These are phyloP conservation scores for Amauroascus niger DNA, from an alignment of 2,329 filamentous ascomycete genomes.

Conservation along the genomic window DNA sequence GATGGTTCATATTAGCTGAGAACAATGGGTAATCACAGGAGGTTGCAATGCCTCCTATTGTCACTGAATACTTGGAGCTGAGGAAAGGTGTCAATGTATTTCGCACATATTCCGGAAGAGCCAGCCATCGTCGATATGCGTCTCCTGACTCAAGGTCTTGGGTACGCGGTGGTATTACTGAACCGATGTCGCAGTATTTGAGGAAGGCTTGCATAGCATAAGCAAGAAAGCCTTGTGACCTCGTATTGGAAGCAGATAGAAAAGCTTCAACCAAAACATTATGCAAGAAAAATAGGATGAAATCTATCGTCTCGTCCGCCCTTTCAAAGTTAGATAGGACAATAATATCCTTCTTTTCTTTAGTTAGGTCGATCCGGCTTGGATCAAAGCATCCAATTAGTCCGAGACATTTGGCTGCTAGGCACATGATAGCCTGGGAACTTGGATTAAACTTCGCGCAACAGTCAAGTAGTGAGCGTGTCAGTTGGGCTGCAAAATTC, in stretches of 20 bases:
- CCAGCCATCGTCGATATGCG: constrained; percentile 64
- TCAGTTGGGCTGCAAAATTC: constrained; percentile 55
- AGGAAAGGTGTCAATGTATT: constrained; percentile 83
- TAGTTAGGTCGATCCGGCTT: constrained; percentile 71
- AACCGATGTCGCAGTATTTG: constrained; percentile 62
- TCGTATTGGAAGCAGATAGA: constrained; percentile 76
- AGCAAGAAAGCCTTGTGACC: constrained; percentile 80
- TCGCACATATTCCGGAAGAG: constrained; percentile 64
- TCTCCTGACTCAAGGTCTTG: constrained; percentile 48
- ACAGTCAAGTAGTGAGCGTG: constrained; percentile 74
- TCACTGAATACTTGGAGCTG: constrained; percentile 69
- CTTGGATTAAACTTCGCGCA: constrained; percentile 67
- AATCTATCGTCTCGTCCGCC: constrained; percentile 69
- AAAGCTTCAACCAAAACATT: constrained; percentile 86
- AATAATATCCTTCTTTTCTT: constrained; percentile 72
- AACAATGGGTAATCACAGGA: constrained; percentile 70
- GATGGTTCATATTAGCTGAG: constrained; percentile 56
- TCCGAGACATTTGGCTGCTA: constrained; percentile 75
- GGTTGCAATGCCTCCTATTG: constrained; percentile 46
- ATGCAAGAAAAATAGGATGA: constrained; percentile 74
- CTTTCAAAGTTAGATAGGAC: constrained; percentile 78
- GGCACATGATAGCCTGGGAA: constrained; percentile 55
- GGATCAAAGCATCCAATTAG: constrained; percentile 86
- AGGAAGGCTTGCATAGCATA: constrained; percentile 92
- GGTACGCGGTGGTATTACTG: constrained; percentile 42